Percentiles rank a stretch among this genome's conserved stretches.
These are phyloP conservation scores for Nasturtium officinale DNA, from an alignment of 345 rosid genomes.

Conservation along the genomic window DNA sequence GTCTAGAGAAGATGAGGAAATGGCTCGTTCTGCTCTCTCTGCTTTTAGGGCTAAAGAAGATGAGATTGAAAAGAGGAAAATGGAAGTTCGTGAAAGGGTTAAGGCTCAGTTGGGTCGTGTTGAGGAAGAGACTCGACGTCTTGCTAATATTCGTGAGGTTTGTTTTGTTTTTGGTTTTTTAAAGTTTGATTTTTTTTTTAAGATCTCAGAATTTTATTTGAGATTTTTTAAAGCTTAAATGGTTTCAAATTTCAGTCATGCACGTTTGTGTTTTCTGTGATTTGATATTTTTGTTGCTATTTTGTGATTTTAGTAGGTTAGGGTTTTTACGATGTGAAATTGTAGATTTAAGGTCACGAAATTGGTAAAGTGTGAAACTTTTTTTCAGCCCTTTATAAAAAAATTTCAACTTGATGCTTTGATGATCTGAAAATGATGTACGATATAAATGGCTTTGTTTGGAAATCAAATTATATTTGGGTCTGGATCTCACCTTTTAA, in stretches of 20 bases:
- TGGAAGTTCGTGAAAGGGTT: conserved; percentile 84
- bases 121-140: conserved; percentile 78
- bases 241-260: conserved; percentile 7
- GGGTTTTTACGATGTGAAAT: conserved; percentile 31
- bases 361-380: background rate
- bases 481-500: background rate
- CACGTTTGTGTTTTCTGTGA: conserved; percentile 4
- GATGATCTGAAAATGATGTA: background rate
- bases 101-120: conserved; percentile 85
- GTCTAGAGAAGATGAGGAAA: conserved; percentile 93
- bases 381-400: background rate
- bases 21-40: conserved; percentile 88
- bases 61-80: conserved; percentile 87
- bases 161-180: background rate
- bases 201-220: conserved; percentile 22
- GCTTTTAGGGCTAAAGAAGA: conserved; percentile 94
- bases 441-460: background rate
- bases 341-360: background rate
- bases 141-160: conserved; percentile 88
- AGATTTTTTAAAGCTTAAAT: background rate
- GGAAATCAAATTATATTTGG: background rate
- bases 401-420: background rate
- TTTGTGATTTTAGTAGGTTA: background rate
- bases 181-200: background rate
- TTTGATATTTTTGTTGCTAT: background rate